Base-by-base conservation (phyloP, 768 basidiomycete species). In the Myochromella boudieri region DNA sequence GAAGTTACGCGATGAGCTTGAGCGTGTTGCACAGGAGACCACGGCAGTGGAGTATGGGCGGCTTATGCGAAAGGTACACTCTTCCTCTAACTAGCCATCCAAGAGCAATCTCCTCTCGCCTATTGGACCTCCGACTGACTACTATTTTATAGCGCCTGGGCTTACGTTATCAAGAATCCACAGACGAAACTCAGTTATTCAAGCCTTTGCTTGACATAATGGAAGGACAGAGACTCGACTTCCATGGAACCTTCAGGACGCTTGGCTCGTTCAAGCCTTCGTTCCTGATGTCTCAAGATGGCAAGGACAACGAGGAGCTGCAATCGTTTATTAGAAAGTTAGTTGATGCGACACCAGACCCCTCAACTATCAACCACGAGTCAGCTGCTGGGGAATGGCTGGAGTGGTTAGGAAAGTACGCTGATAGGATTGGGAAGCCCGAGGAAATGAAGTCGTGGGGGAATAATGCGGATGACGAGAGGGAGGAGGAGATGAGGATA, bases 181-280 rank as follows among this genome's bases (percentile, higher is more conserved):
- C 63, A 1, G 93, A 97, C 67, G 84, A 88, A 46, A 58, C 67
- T 1, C 57, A 63, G 28, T 60, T 95, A 32, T 71, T 85, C 51
- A 75, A 75, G 6, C 85, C 87, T 1, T 74, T 95, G 32, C 72
- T 97, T n/a, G 72, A 80, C 31, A 65, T 95, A 26, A 78, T 98
- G 69, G 79, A 85, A 46, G 62, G 65, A 1, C 80, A 93, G 52
- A 70, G 73, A 40, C 74, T 97, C n/a, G 97, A 98, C 67, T 95
- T 93, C 68, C 84, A 93, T 59, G 75, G 79, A 11, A 86, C 92
- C 3, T 91, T 97, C 76, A 82, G 95, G 20, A 70, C 64, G 3
- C 71, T 99, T 7, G 70, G 74, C 2, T 66, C 64, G 32, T 94
- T 95, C 77, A 70, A 69, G 12, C 77, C 84, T 59, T n/a, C n/a